A percentile compares a stretch with the other conserved stretches of the same genome.
These are phyloP conservation scores for Xylaria sp. DNA, from an alignment of 2,329 filamentous ascomycete species.

Conservation along the genomic window DNA sequence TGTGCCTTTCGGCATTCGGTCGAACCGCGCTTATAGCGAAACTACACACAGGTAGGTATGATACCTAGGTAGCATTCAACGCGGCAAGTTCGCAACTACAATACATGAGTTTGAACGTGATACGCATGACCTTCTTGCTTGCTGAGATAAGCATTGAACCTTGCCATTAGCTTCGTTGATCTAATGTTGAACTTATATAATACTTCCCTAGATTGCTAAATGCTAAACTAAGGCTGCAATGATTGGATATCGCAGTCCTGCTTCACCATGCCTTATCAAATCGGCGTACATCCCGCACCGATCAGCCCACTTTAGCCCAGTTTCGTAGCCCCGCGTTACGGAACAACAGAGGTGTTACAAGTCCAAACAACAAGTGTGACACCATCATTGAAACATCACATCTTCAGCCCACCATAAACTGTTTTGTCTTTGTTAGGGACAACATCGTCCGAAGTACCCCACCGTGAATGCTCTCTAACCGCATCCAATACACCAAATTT, in stretches of 20 bases:
- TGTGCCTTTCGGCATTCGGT: slow-evolving; percentile 15
- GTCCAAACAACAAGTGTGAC: slow-evolving; percentile 47
- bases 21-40: background rate
- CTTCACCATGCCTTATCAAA: background rate
- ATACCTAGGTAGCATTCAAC: no score
- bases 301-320: slow-evolving; percentile 5
- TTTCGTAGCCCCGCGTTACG: slow-evolving; percentile 26
- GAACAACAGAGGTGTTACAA: slow-evolving; percentile 15
- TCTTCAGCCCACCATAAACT: slow-evolving; percentile 11
- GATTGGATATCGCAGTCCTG: background rate
- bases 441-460: background rate
- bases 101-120: background rate
- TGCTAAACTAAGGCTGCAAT: background rate
- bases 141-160: background rate
- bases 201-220: no score
- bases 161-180: no score
- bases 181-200: no score
- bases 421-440: slow-evolving; percentile 13
- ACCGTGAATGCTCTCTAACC: background rate
- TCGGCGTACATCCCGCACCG: background rate
- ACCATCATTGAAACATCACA: slow-evolving; percentile 34
- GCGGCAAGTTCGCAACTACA: no score
- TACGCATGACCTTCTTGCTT: background rate
- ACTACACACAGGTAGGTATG: no score
- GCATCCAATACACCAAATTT: background rate